phyloP scores from a whole-genome alignment of 1,284 basidiomycete species.

The Ceratobasidium sp. region DNA sequence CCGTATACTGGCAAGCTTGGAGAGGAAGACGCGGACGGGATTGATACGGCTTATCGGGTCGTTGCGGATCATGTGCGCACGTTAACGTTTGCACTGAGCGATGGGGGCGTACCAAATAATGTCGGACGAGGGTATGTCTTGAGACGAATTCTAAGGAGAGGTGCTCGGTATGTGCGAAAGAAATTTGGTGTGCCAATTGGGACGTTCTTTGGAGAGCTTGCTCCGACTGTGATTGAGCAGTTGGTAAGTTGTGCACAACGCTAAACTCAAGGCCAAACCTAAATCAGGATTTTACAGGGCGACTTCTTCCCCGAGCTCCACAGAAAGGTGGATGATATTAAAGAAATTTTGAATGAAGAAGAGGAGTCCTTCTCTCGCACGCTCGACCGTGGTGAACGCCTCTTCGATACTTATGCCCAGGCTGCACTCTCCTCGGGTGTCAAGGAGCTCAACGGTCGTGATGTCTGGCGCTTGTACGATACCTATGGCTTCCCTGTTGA shows the following conservation, averaged over 20 bases:
- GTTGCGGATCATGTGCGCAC: slow-evolving; percentile 98
- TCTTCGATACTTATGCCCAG: slow-evolving; percentile 92
- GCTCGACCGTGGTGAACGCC: slow-evolving; percentile 94
- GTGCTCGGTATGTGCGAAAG: slow-evolving; percentile 94
- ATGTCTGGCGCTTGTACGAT: slow-evolving; percentile 98
- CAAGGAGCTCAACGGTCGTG: slow-evolving; percentile 86
- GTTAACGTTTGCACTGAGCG: slow-evolving; percentile 94
- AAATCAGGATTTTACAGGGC: slow-evolving; percentile 68
- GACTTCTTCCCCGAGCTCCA: slow-evolving; percentile 94
- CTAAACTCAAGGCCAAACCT: slow-evolving; percentile 37
- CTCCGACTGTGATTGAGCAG: slow-evolving; percentile 90
- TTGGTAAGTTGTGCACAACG: slow-evolving; percentile 72
- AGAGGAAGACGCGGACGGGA: slow-evolving; percentile 91
- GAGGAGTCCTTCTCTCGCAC: slow-evolving; percentile 97
- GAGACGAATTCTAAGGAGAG: slow-evolving; percentile 90
- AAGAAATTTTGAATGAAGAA: slow-evolving; percentile 97
- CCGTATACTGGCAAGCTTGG: slow-evolving; percentile 93
- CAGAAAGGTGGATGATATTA: slow-evolving; percentile 86
- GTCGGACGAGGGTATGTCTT: slow-evolving; percentile 97
- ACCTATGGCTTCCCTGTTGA: slow-evolving; percentile 99
- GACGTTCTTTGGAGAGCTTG: slow-evolving; percentile 93
- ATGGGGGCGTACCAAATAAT: slow-evolving; percentile 96
- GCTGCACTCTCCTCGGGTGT: slow-evolving; percentile 75
- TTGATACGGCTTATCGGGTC: slow-evolving; percentile 98
- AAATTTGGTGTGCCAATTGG: slow-evolving; percentile 96